Base-by-base conservation (phyloP, 768 basidiomycete genomes). In the Peribolospora kevripleyi region DNA sequence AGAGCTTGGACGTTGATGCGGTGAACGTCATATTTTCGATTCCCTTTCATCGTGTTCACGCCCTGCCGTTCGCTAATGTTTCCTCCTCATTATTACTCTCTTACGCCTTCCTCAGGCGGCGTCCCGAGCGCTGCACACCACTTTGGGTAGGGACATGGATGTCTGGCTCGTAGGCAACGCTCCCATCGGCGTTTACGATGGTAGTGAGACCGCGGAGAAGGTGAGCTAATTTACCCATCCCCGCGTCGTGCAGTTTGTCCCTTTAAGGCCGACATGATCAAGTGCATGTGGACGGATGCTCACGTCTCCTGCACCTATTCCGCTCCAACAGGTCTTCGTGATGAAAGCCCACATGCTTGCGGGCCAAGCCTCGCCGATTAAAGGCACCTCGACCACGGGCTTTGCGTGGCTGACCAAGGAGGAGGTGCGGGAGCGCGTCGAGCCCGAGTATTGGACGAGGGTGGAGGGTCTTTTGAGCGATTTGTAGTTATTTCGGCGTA, bases 351-450 rank as follows among this genome's bases (percentile, higher is more conserved):
- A 93, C 64, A 84, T 95, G 53, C 74, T 95, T 63, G 79, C 84
- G 2, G 91, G 91, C 13, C 83, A 88, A 66, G 81, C 80, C 41
- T 71, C 70, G 14, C 77, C 80, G 13, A 66, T 75, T 41, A 65
- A 71, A n/a, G 67, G 73, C 13, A 61, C 67, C 59, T 65, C 68
- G 25, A 70, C 82, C 57, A 69, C 71, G 51, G 83, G 84, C 62
- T 90, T 84, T 69, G 88, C 85, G 6, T 97, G 90, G 90, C 71
- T 95, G 57, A 91, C 86, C 51, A 86, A 87, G 68, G 74, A 85
- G 65, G 91, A 98, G 71, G 79, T 95, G 48, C 71, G 79, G 65
- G 69, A 73, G 9, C 74, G 73, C 53, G 78, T 87, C n/a, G 72
- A 76, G 53, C 65, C 67, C 60, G 67, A 74, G 47, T 90, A 87